phyloP scores from a whole-genome alignment of 1,284 basidiomycete species.

The Sutorius eximius region DNA sequence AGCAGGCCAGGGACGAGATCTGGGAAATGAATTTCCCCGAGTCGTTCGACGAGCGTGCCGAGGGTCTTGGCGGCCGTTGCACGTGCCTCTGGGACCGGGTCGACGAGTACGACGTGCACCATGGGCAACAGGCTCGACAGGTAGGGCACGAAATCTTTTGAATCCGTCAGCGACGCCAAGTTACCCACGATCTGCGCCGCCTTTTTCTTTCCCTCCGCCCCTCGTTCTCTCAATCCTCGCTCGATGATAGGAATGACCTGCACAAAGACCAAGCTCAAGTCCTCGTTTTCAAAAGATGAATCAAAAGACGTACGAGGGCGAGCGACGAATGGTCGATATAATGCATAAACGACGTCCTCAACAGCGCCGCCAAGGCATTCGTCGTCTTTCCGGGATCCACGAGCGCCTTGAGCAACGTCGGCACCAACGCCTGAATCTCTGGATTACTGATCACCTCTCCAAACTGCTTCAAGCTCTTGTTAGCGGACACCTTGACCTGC shows the following conservation, averaged over 20 bases:
- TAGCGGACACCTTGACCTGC: conserved; percentile 92
- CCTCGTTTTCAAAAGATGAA: background rate
- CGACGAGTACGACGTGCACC: conserved; percentile 90
- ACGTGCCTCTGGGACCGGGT: conserved; percentile 95
- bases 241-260: conserved; percentile 96
- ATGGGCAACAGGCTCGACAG: conserved; percentile 86
- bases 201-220: conserved; percentile 93
- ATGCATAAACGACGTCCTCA: conserved; percentile 97
- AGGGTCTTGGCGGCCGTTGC: conserved; percentile 97
- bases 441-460: conserved; percentile 95
- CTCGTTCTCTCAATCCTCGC: conserved; percentile 88
- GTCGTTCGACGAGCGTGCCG: conserved; percentile 94
- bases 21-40: conserved; percentile 95
- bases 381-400: conserved; percentile 95
- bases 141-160: conserved; percentile 97
- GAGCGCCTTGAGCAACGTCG: conserved; percentile 91
- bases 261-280: background rate
- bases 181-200: conserved; percentile 98
- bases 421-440: conserved; percentile 91
- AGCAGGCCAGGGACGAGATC: conserved; percentile 92
- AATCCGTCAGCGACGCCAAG: conserved; percentile 90
- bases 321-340: conserved; percentile 98
- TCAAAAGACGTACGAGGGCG: conserved; percentile 68
- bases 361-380: conserved; percentile 76
- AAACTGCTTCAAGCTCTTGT: conserved; percentile 96